Percentiles rank a stretch among this genome's conserved stretches.
Evolutionary conservation across 2,329 filamentous ascomycete species (phyloP).

Genomic region (Alternaria sp.): DNA sequence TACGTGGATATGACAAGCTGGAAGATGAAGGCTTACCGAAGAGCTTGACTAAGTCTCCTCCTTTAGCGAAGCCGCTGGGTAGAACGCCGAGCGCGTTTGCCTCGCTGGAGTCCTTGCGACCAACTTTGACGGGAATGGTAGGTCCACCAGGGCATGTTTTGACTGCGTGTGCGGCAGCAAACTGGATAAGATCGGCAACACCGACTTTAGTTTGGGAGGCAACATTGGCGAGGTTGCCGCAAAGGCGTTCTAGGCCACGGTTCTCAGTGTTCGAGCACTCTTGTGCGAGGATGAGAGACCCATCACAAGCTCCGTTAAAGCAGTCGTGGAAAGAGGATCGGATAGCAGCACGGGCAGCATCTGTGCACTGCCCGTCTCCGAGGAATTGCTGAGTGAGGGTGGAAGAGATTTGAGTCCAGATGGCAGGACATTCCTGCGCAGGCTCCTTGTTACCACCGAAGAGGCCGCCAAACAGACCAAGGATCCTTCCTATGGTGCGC

Average conservation of each 20-base stretch:
- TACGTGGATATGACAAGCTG: background rate
- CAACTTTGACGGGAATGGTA: constrained; percentile 44
- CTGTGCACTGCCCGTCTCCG: constrained; percentile 46
- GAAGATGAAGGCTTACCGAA: constrained; percentile 34
- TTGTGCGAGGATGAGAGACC: constrained; percentile 47
- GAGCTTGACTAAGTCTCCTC: constrained; percentile 34
- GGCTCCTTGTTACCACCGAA: constrained; percentile 14
- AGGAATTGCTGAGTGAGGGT: constrained; percentile 46
- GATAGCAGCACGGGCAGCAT: constrained; percentile 48
- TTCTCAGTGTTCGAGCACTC: constrained; percentile 53
- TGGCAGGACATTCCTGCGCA: constrained; percentile 35
- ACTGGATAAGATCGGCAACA: constrained; percentile 49
- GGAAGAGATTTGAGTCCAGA: constrained; percentile 46
- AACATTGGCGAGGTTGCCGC: constrained; percentile 51
- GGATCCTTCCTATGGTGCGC: constrained; percentile 23
- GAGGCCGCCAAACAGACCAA: constrained; percentile 15
- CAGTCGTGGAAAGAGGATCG: constrained; percentile 49
- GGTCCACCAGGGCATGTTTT: constrained; percentile 50
- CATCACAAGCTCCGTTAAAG: constrained; percentile 50
- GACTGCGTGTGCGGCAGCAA: constrained; percentile 49
- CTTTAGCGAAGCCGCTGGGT: constrained; percentile 27
- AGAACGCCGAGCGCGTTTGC: constrained; percentile 36
- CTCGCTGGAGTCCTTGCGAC: constrained; percentile 42
- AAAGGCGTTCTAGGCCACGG: constrained; percentile 56
- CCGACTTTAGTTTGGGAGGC: constrained; percentile 52